A percentile compares a stretch with the other conserved stretches of the same genome.
Evolutionary conservation across 257 asterid genomes (phyloP).

Genomic region (Eustoma russellianum): DNA sequence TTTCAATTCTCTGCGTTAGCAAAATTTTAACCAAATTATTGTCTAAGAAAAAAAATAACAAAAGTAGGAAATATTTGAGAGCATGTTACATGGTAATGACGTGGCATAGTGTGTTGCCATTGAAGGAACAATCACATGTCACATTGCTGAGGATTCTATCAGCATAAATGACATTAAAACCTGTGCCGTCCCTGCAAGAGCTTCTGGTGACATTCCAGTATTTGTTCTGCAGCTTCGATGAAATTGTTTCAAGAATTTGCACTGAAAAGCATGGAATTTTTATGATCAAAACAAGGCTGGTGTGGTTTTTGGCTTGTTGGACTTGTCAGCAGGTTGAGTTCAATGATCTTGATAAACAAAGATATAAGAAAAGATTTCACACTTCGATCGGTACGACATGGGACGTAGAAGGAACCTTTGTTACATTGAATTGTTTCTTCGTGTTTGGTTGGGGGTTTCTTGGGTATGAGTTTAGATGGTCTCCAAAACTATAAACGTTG

Average conservation of each 20-base stretch:
- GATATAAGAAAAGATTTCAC: too few species aligned
- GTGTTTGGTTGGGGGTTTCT: too few species aligned
- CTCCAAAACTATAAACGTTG: too few species aligned
- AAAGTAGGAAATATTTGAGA: background rate
- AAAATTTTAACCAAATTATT: background rate
- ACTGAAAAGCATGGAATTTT: constrained; percentile 32
- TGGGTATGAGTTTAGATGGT: too few species aligned
- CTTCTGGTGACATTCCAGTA: constrained; percentile 42
- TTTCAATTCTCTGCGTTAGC: constrained; percentile 40
- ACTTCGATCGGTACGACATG: too few species aligned
- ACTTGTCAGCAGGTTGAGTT: too few species aligned
- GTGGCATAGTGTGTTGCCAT: constrained; percentile 46
- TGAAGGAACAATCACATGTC: constrained; percentile 54
- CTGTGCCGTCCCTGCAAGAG: constrained; percentile 37
- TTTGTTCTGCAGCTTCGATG: constrained; percentile 41
- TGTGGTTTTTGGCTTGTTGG: too few species aligned
- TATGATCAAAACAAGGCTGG: too few species aligned
- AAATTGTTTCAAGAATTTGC: constrained; percentile 41
- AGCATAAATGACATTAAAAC: constrained; percentile 28
- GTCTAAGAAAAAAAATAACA: background rate
- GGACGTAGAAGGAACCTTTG: too few species aligned
- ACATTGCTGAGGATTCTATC: constrained; percentile 19
- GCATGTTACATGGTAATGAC: constrained; percentile 53
- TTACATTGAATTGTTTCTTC: too few species aligned
- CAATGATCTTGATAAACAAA: too few species aligned